Evolutionary conservation across 2,329 filamentous ascomycete genomes (phyloP).

Genomic region (Penicillium paneum): DNA sequence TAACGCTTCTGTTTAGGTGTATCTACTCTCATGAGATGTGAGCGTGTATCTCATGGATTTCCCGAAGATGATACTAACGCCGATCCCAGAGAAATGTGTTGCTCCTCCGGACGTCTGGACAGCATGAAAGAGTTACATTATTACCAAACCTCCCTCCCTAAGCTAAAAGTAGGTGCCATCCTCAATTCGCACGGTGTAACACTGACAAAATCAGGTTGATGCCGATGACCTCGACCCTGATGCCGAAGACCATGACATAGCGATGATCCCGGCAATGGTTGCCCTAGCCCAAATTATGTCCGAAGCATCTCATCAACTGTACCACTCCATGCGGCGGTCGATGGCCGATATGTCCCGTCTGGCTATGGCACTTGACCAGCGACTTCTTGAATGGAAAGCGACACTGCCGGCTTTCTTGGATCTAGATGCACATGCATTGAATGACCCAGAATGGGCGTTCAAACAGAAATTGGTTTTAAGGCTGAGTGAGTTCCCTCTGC

Average conservation of each 20-base stretch:
- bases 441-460: conserved; percentile 31
- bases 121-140: conserved; percentile 28
- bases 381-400: conserved; percentile 22
- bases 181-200: background rate
- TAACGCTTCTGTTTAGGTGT: conserved; percentile 2
- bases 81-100: conserved; percentile 28
- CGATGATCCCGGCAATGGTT: conserved; percentile 29
- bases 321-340: conserved; percentile 20
- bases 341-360: conserved; percentile 22
- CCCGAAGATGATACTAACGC: background rate
- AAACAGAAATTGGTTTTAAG: conserved; percentile 33
- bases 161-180: conserved; percentile 11
- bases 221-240: conserved; percentile 9
- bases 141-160: conserved; percentile 24
- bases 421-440: conserved; percentile 21
- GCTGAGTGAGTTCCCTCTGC: conserved; percentile 14
- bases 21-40: conserved; percentile 25
- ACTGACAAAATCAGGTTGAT: no score
- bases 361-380: conserved; percentile 20
- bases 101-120: conserved; percentile 29
- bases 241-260: conserved; percentile 22
- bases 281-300: conserved; percentile 27
- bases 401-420: conserved; percentile 19
- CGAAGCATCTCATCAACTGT: conserved; percentile 28
- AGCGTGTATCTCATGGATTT: background rate